Percentiles rank a stretch among this genome's conserved stretches.
phyloP scores from a whole-genome alignment of 352 stramenopile species.

The Globisporangium spiculum region DNA sequence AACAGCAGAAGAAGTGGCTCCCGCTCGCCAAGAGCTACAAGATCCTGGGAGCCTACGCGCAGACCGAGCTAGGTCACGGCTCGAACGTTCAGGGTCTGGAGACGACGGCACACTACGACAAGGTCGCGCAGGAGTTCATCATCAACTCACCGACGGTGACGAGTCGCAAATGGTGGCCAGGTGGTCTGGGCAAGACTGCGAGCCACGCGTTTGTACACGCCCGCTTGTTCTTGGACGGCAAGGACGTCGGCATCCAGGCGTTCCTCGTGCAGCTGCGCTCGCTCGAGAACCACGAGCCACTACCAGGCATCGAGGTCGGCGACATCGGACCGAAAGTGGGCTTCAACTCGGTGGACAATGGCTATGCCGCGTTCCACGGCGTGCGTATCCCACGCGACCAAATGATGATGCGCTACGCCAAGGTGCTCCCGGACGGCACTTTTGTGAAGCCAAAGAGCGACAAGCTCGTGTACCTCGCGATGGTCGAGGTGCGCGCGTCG shows the following conservation, averaged over 20 bases:
- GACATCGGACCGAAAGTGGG: slow-evolving; percentile 93
- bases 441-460: slow-evolving; percentile 64
- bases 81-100: slow-evolving; percentile 90
- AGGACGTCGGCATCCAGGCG: slow-evolving; percentile 88
- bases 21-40: slow-evolving; percentile 53
- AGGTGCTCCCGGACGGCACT: slow-evolving; percentile 55
- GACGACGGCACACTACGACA: slow-evolving; percentile 92
- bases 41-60: slow-evolving; percentile 91
- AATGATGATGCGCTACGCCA: slow-evolving; percentile 51
- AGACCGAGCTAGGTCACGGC: slow-evolving; percentile 95
- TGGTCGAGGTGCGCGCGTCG: slow-evolving; percentile 24
- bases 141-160: slow-evolving; percentile 94
- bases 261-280: slow-evolving; percentile 92
- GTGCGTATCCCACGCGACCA: slow-evolving; percentile 80
- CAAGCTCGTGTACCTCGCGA: slow-evolving; percentile 50
- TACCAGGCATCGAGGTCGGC: slow-evolving; percentile 86
- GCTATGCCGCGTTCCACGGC: slow-evolving; percentile 83
- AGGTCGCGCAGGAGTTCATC: slow-evolving; percentile 88
- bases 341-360: slow-evolving; percentile 92
- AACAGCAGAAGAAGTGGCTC: slow-evolving; percentile 67
- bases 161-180: slow-evolving; percentile 95
- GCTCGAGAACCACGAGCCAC: slow-evolving; percentile 63
- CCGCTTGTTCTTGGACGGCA: slow-evolving; percentile 54
- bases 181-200: slow-evolving; percentile 87
- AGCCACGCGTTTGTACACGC: slow-evolving; percentile 93